phyloP scores from a whole-genome alignment of 106 monocot species.

The Amphibolis antarctica region DNA sequence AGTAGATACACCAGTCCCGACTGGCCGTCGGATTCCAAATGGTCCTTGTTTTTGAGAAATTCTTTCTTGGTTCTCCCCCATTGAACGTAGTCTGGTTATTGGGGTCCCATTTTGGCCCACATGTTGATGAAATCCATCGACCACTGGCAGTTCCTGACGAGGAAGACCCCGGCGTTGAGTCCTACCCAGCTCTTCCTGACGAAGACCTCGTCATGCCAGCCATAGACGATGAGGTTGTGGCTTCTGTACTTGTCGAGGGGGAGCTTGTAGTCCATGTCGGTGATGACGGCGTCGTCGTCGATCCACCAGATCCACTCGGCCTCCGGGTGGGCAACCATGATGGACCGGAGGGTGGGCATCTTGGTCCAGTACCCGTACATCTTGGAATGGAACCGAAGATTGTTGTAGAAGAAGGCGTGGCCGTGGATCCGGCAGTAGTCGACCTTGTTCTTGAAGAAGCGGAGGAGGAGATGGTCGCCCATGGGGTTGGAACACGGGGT shows the following conservation, averaged over 20 bases:
- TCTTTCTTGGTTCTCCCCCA: constrained; percentile 58
- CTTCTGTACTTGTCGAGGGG: constrained; percentile 57
- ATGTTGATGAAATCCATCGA: constrained; percentile 65
- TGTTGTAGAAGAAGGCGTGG: constrained; percentile 79
- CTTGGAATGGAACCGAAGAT: constrained; percentile 76
- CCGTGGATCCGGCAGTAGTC: constrained; percentile 80
- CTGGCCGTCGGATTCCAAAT: constrained; percentile 87
- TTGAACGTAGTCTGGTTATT: constrained; percentile 48
- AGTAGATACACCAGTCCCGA: constrained; percentile 85
- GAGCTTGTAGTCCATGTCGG: constrained; percentile 93
- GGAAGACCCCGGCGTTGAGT: constrained; percentile 78
- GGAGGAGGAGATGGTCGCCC: constrained; percentile 81
- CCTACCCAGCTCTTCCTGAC: constrained; percentile 85
- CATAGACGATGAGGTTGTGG: constrained; percentile 64
- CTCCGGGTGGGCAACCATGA: constrained; percentile 81
- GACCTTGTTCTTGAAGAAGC: constrained; percentile 91
- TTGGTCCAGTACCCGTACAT: constrained; percentile 94
- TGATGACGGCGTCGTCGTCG: constrained; percentile 91
- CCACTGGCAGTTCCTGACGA: constrained; percentile 83
- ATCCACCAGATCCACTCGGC: constrained; percentile 96
- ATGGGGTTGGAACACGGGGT: constrained; percentile 91
- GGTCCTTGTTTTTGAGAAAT: constrained; percentile 65
- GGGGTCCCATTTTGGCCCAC: constrained; percentile 87
- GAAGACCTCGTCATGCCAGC: constrained; percentile 89
- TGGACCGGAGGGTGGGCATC: constrained; percentile 69